Conservation (phyloP, 2,329 filamentous ascomycete species). For the Pseudogymnoascus verrucosus region DNA sequence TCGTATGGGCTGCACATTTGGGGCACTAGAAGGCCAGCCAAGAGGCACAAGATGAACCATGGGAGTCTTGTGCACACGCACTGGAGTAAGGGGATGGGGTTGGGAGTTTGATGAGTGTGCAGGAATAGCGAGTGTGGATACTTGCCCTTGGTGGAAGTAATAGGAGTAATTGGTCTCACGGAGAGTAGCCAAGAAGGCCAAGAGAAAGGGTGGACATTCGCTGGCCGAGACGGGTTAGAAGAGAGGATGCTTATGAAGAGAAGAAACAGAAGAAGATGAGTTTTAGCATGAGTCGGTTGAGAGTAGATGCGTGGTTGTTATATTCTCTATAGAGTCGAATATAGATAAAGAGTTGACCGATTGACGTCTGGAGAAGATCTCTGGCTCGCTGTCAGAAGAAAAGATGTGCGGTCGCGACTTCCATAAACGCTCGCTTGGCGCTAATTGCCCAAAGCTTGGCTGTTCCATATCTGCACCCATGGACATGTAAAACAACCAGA, state of each 20-base stretch:
- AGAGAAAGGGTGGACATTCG: background rate
- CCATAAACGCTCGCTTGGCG: slow-evolving; percentile 7
- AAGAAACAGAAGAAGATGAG: background rate
- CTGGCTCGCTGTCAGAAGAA: background rate
- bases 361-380: background rate
- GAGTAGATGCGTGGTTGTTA: background rate
- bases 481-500: background rate
- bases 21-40: background rate
- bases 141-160: background rate
- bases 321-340: background rate
- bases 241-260: background rate
- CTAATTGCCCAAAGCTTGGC: slow-evolving; percentile 1
- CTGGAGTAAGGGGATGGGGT: background rate
- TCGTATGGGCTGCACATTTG: background rate
- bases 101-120: background rate
- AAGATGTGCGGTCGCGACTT: background rate
- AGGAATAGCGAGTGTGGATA: background rate
- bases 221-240: background rate
- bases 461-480: background rate
- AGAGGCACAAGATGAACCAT: background rate
- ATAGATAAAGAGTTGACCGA: background rate
- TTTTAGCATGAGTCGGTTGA: background rate
- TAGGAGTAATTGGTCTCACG: background rate
- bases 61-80: background rate
- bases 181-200: slow-evolving; percentile 5